Percentiles rank a stretch among this genome's conserved stretches.
Conservation (phyloP, 345 rosid species). For the Durio zibethinus region DNA sequence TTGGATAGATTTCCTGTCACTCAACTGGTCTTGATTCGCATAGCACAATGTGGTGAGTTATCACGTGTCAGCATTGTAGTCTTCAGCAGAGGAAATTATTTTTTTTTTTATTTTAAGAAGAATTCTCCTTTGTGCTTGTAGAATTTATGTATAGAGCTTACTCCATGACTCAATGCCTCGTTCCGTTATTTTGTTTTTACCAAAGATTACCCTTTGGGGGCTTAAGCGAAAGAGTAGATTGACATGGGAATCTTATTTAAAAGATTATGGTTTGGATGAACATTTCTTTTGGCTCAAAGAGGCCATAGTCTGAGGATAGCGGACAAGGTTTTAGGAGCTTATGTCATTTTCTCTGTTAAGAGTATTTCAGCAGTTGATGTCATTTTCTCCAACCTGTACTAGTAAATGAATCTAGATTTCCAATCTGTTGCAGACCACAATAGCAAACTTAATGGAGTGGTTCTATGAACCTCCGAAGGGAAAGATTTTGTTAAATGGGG, state of each 20-base stretch:
- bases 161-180: not conserved
- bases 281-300: too few species aligned
- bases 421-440: constrained; percentile 64
- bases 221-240: not conserved
- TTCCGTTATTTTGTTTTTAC: not conserved
- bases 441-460: constrained; percentile 87
- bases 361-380: not conserved
- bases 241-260: not conserved
- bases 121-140: not conserved
- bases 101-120: constrained; percentile 1
- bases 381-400: not conserved
- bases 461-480: constrained; percentile 69
- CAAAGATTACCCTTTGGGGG: not conserved
- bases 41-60: constrained; percentile 72
- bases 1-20: constrained; percentile 56
- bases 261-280: not conserved
- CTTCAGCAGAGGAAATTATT: not conserved
- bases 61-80: not conserved
- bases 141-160: not conserved
- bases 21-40: constrained; percentile 49
- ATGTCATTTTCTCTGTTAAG: not conserved
- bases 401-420: not conserved
- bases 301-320: too few species aligned
- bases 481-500: constrained; percentile 67
- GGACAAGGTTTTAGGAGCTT: too few species aligned